phyloP scores from a whole-genome alignment of 129 eudicot species.

The Centrapalus pauciflorus region DNA sequence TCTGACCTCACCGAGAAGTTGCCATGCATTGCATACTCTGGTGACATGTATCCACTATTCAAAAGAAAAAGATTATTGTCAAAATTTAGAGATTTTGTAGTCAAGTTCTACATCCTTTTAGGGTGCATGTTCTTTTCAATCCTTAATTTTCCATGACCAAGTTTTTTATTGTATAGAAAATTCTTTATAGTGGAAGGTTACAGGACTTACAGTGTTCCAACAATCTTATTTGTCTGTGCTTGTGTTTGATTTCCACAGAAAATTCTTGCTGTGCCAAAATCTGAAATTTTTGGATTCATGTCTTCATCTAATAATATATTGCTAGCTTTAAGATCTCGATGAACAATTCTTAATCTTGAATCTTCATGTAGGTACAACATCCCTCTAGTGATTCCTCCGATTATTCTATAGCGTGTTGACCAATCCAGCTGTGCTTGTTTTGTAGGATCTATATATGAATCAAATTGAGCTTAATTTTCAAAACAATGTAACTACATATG shows the following conservation, averaged over 20 bases:
- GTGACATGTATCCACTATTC: conserved; percentile 22
- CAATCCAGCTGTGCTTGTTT: conserved; percentile 22
- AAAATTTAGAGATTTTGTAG: neutral
- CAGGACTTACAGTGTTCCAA: conserved; percentile 23
- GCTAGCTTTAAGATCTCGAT: conserved; percentile 26
- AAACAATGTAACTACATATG: neutral
- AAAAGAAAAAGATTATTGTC: neutral
- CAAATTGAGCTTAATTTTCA: neutral
- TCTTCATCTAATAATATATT: conserved; percentile 22
- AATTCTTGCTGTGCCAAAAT: conserved; percentile 25
- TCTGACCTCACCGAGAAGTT: conserved; percentile 16
- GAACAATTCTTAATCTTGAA: conserved; percentile 25
- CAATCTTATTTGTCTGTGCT: conserved; percentile 11
- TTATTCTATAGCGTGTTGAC: conserved; percentile 27
- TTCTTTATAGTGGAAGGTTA: neutral
- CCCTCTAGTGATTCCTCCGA: conserved; percentile 35
- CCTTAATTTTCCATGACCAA: too few species aligned
- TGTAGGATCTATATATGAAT: conserved; percentile 9
- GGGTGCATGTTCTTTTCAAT: too few species aligned
- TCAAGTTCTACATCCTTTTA: too few species aligned
- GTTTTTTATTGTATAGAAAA: too few species aligned
- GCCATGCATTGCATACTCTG: conserved; percentile 22
- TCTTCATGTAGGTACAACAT: conserved; percentile 30
- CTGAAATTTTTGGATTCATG: conserved; percentile 22
- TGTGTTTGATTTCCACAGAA: conserved; percentile 19